A percentile compares a stretch with the other conserved stretches of the same genome.
Conservation (phyloP, 768 basidiomycete genomes). For the Pleurotus tuber-regium region DNA sequence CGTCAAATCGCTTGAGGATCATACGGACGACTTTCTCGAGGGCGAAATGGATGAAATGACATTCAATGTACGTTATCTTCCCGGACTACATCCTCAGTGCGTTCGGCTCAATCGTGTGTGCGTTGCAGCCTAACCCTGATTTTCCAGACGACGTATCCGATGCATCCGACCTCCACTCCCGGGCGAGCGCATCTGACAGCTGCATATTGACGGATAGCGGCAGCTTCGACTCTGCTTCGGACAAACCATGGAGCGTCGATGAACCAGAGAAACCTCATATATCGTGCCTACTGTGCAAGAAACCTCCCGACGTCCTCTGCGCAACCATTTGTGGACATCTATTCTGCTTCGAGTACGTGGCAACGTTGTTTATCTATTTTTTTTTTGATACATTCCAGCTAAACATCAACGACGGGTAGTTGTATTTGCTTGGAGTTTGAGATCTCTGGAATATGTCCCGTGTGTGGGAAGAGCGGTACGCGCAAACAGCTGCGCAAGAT, state of each 20-base stretch:
- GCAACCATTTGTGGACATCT: constrained; percentile 8
- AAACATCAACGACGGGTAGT: neutral
- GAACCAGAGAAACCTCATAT: neutral
- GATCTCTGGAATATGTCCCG: constrained; percentile 5
- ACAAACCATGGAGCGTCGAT: neutral
- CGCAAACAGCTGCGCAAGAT: constrained; percentile 6
- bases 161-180: neutral
- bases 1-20: neutral
- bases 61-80: constrained; percentile 6
- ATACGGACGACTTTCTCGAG: neutral
- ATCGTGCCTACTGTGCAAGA: neutral
- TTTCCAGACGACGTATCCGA: constrained; percentile 6
- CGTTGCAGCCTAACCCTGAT: constrained; percentile 5
- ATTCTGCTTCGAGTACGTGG: constrained; percentile 7
- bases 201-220: neutral
- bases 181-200: neutral
- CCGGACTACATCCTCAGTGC: neutral
- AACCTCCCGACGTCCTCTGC: neutral
- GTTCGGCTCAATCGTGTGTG: neutral
- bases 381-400: neutral
- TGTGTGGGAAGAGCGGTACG: constrained; percentile 2
- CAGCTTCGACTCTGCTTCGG: neutral
- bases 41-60: constrained; percentile 6
- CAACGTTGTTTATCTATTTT: neutral
- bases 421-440: constrained; percentile 7